Evolutionary conservation across 2,329 filamentous ascomycete species (phyloP), one percentile per base, ranked within the genome.

Genomic region (Ambrosiella xylebori): DNA sequence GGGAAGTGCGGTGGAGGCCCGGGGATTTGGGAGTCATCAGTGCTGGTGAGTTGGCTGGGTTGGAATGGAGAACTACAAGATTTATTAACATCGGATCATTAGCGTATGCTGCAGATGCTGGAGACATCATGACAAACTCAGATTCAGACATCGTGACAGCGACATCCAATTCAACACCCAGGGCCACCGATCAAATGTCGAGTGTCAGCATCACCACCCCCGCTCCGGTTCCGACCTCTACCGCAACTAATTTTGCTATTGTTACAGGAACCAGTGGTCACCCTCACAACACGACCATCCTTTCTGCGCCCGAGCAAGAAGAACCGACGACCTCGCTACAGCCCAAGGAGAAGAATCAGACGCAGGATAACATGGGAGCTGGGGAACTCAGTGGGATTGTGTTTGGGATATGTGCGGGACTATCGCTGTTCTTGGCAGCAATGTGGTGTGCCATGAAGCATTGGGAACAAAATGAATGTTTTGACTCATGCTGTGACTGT

Each of bases 1-100:
- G 67, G 47, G 66, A 67, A 55, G 65, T 66, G 45, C 63, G 66
- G 4, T 67, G 66, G 66, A 61, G 63, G 27, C 59, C 59, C 9
- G 59, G 57, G 44, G 64, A 66, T 40, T 52, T 65, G 1, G 54
- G 58, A 0, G 27, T 41, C 9, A 39, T 56, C 3, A 6, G 12
- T 11, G 27, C 40, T 44, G 59, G 59, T 60, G 41, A 58, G 59
- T 51, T n/a, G 36, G 9, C 44, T 8, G 11, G 44, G 8, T 17
- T 19, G 8, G 7, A 8, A 27, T 27, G 27, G 27, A 27, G 27
- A 27, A 27, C 27, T 27, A 27, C 27, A 27, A 27, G 27, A 27
- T 27, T 27, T 27, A 27, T 27, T 27, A 27, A 27, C 27, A 27
- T 27, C 4, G 4, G 27, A 27, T 27, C 2, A 27, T 27, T 27